phyloP scores from a whole-genome alignment of 805 yeast species.

The Torulaspora indica region DNA sequence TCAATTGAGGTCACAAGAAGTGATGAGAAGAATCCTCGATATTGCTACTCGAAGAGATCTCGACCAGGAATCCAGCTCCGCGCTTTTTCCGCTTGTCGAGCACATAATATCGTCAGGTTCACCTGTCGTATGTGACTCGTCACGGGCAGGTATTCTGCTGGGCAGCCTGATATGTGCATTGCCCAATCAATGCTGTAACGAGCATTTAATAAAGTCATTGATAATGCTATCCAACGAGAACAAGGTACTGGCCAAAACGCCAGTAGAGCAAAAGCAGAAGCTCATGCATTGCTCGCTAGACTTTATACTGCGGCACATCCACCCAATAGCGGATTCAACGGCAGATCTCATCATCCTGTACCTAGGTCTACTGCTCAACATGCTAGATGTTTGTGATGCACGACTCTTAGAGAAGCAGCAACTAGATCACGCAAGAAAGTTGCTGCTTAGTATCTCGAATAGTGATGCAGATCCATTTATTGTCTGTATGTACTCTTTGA shows the following conservation, averaged over 20 bases:
- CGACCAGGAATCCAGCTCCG: not conserved
- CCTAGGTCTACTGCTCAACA: conserved; percentile 21
- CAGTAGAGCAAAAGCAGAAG: not conserved
- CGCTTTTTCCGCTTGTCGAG: not conserved
- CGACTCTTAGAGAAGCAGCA: conserved; percentile 1
- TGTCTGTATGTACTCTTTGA: conserved; percentile 15
- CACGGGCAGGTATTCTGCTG: conserved; percentile 1
- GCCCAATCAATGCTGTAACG: conserved; percentile 5
- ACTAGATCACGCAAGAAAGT: conserved; percentile 3
- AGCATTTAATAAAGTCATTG: conserved; percentile 19
- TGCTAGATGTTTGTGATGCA: conserved; percentile 3
- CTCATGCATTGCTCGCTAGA: conserved; percentile 5
- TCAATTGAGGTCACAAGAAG: conserved; percentile 1
- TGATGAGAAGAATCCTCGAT: not conserved
- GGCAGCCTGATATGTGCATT: conserved; percentile 1
- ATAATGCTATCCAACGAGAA: conserved; percentile 26
- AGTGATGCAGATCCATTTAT: conserved; percentile 7
- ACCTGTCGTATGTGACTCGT: not conserved
- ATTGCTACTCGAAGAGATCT: not conserved
- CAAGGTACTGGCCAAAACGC: not conserved
- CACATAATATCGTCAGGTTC: not conserved
- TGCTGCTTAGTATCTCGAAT: not conserved
- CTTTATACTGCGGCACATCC: conserved; percentile 6
- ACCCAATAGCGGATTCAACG: not conserved
- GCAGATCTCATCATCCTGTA: conserved; percentile 16